phyloP scores from a whole-genome alignment of 768 basidiomycete genomes.

The Kwoniella sp. region DNA sequence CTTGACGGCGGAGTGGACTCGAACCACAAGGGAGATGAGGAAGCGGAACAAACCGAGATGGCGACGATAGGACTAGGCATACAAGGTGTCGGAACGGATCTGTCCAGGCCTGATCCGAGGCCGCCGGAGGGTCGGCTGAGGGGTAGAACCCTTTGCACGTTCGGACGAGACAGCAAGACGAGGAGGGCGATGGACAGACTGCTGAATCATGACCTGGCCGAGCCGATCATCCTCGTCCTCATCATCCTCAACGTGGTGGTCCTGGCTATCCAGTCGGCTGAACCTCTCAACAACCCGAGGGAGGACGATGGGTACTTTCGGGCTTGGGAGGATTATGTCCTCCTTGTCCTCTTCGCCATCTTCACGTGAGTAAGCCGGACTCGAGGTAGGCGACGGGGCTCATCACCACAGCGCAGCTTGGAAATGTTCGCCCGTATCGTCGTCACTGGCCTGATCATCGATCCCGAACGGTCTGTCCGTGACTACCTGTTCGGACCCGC shows the following conservation, averaged over 20 bases:
- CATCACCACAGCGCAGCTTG: conserved; percentile 54
- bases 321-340: conserved; percentile 77
- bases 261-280: conserved; percentile 73
- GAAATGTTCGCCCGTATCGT: conserved; percentile 85
- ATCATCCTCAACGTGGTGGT: conserved; percentile 80
- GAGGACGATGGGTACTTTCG: conserved; percentile 68
- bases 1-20: conserved; percentile 11
- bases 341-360: conserved; percentile 76
- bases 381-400: not conserved
- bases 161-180: conserved; percentile 65
- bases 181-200: conserved; percentile 64
- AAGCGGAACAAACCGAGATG: conserved; percentile 4
- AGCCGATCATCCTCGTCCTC: conserved; percentile 73
- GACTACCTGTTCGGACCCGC: conserved; percentile 17
- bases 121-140: conserved; percentile 54
- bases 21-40: not conserved
- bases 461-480: conserved; percentile 58
- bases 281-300: conserved; percentile 52
- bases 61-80: conserved; percentile 6
- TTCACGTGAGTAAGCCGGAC: conserved; percentile 66
- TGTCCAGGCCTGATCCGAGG: conserved; percentile 26
- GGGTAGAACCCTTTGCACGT: conserved; percentile 71
- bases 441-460: conserved; percentile 80
- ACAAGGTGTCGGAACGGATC: not conserved
- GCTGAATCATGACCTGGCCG: conserved; percentile 51